Base-by-base conservation (phyloP, 2,329 filamentous ascomycete species). In the Drechslerella coelobrocha region DNA sequence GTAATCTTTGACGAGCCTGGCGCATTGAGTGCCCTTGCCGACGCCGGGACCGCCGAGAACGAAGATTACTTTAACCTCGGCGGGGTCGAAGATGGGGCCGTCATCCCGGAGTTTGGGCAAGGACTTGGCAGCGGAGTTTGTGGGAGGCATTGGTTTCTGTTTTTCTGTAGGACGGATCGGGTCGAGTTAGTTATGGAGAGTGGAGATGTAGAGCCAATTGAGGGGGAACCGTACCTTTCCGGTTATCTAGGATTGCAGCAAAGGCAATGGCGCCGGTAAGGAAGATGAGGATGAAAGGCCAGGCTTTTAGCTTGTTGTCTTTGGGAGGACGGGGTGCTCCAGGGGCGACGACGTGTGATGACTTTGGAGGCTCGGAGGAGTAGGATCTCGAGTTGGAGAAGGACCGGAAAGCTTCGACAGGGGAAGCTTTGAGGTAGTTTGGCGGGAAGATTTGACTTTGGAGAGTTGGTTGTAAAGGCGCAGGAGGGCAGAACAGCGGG, bases 1-100 rank as follows among this genome's bases (percentile, higher is more conserved):
- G 79, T 96, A 95, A 79, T 94, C 87, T 48, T 85, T 82, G 54
- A 97, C 93, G 31, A 99, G 88, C 74, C 90, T 90, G 75, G 87
- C 85, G 83, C 93, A 97, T 81, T 99, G 93, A 1, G 94, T 99
- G 76, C 94, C 94, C 80, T 99, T 99, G 76, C 94, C 94, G 73
- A 92, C 91, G 74, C 94, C 94, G 12, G 94, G 94, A 1, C 94
- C 94, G 79, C 93, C 93, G 72, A 99, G 91, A 73, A 97, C 91
- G 82, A 96, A 97, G 79, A 99, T 82, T 68, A 97, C 92, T n/a
- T 91, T 94, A 29, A 95, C 90, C 68, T 92, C 84, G 62, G 86
- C 77, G 53, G 88, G 81, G 66, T 86, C 88, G 84, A 96, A 97
- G 77, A 86, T 86, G 73, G 81, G 78, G 27, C 61, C 60, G 41